Conservation (phyloP, 129 eudicot genomes). For the Smallanthus sonchifolius region DNA sequence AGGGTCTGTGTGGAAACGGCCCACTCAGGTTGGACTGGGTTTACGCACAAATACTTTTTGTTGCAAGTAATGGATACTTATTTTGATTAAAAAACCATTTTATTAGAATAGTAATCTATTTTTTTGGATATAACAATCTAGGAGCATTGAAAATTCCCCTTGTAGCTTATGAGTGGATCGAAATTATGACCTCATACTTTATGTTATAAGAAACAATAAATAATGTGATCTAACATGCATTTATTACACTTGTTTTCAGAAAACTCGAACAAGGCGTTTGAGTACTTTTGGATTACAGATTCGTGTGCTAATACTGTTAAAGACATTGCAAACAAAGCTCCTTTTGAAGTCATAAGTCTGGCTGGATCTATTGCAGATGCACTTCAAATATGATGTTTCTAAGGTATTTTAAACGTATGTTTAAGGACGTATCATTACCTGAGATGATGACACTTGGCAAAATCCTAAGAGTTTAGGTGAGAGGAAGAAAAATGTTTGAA, state of each 20-base stretch:
- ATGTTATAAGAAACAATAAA: not conserved
- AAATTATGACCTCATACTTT: too few relatives aligned
- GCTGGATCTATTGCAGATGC: constrained; percentile 91
- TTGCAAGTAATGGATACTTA: not conserved
- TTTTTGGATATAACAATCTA: not conserved
- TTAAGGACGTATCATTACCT: not conserved
- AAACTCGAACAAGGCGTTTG: constrained; percentile 55
- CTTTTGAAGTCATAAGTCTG: constrained; percentile 86
- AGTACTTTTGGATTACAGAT: constrained; percentile 93
- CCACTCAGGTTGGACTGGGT: not conserved
- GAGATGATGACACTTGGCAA: not conserved
- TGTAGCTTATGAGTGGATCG: not conserved
- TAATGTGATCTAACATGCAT: not conserved
- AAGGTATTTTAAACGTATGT: not conserved
- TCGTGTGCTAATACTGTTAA: constrained; percentile 80
- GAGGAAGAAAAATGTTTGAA: not conserved
- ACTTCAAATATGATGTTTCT: constrained; percentile 59
- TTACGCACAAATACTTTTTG: not conserved
- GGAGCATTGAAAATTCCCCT: not conserved
- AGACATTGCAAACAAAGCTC: constrained; percentile 69
- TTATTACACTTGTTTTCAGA: constrained; percentile 13
- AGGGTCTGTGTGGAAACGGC: not conserved
- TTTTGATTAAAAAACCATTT: not conserved
- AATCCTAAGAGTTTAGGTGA: not conserved
- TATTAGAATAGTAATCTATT: not conserved